These are phyloP conservation scores for Fraxinus cuspidata DNA, from an alignment of 257 asterid species.

Conservation along the genomic window DNA sequence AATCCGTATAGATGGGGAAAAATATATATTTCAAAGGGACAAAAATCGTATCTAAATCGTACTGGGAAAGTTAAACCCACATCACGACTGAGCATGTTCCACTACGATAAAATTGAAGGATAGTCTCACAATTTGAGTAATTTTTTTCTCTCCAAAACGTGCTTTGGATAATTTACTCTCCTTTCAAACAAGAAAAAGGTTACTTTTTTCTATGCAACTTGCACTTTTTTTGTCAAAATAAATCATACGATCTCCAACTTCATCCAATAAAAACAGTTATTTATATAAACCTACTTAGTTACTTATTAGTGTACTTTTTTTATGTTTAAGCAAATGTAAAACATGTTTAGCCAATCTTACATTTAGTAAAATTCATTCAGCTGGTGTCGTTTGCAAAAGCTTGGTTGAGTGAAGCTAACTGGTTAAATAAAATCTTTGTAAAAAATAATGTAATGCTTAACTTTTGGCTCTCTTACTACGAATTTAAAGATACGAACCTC, in stretches of 20 bases:
- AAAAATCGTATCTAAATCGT: background rate
- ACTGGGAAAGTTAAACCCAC: background rate
- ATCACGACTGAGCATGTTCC: background rate
- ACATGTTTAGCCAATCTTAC: background rate
- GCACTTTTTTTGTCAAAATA: background rate
- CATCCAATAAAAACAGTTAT: too few relatives aligned
- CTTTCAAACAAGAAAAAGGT: background rate
- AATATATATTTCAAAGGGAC: background rate
- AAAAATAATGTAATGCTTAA: slow-evolving; percentile 6
- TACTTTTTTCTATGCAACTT: background rate
- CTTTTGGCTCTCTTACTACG: background rate
- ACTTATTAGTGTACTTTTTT: background rate
- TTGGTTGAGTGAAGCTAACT: slow-evolving; percentile 9
- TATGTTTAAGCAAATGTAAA: background rate
- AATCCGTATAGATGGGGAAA: background rate
- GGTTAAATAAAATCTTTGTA: background rate
- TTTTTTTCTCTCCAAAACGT: background rate
- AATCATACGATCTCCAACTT: too few relatives aligned
- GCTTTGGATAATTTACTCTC: too few relatives aligned
- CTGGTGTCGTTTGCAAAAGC: background rate
- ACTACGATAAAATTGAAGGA: background rate
- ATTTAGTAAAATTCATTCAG: background rate
- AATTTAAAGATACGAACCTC: slow-evolving; percentile 48
- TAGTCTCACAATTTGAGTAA: background rate
- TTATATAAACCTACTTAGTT: too few relatives aligned